These are phyloP conservation scores for Cymbidium sinense DNA, from an alignment of 106 monocot genomes.

Conservation along the genomic window DNA sequence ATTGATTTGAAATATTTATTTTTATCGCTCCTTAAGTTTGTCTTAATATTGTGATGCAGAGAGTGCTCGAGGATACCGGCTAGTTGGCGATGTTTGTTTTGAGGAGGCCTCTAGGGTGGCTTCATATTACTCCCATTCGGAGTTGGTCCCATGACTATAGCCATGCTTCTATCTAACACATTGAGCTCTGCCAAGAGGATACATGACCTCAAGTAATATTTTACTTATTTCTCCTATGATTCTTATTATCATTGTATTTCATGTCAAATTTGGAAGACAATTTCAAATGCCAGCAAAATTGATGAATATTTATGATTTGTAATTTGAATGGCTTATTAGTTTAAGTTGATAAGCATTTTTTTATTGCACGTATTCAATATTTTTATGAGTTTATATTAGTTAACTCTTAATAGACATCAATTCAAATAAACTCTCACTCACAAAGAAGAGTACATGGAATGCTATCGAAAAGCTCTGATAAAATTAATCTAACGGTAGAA, in stretches of 20 bases:
- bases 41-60: slow-evolving; percentile 34
- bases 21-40: neutral
- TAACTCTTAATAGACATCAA: too few species aligned
- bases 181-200: slow-evolving; percentile 75
- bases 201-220: slow-evolving; percentile 32
- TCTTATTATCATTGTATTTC: too few species aligned
- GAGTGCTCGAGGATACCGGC: slow-evolving; percentile 54
- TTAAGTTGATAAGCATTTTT: too few species aligned
- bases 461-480: too few species aligned
- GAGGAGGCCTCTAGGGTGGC: slow-evolving; percentile 70
- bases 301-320: neutral
- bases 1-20: too few species aligned
- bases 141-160: slow-evolving; percentile 95
- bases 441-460: too few species aligned
- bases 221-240: too few species aligned
- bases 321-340: too few species aligned
- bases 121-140: slow-evolving; percentile 92
- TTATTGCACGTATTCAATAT: too few species aligned
- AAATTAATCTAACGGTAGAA: too few species aligned
- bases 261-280: neutral
- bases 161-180: slow-evolving; percentile 89
- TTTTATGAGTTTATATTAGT: too few species aligned
- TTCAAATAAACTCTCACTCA: too few species aligned
- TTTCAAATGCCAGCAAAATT: neutral
- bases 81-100: slow-evolving; percentile 75